A percentile compares a stretch with the other conserved stretches of the same genome.
These are phyloP conservation scores for Chaetoscypha palmicola DNA, from an alignment of 2,329 filamentous ascomycete genomes.

Conservation along the genomic window DNA sequence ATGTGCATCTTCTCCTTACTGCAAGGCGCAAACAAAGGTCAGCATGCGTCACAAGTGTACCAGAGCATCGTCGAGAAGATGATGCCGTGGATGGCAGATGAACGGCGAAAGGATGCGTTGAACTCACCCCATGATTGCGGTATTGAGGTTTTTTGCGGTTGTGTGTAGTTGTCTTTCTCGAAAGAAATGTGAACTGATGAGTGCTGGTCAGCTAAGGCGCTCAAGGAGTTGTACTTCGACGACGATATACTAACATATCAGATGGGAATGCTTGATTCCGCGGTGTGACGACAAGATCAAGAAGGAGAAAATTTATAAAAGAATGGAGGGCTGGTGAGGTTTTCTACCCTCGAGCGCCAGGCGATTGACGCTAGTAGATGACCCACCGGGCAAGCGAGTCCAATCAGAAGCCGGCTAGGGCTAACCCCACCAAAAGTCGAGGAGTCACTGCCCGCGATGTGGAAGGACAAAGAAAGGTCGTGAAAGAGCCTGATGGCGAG, in stretches of 20 bases:
- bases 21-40: constrained; percentile 25
- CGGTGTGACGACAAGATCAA: constrained; percentile 7
- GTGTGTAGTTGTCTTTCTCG: constrained; percentile 22
- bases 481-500: too few species aligned
- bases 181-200: constrained; percentile 23
- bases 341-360: background rate
- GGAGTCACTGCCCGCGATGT: too few species aligned
- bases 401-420: background rate
- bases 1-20: constrained; percentile 97
- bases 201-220: too few species aligned
- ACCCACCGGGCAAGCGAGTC: background rate
- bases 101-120: constrained; percentile 7
- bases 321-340: constrained; percentile 7
- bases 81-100: constrained; percentile 14
- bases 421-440: too few species aligned
- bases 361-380: background rate
- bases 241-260: too few species aligned
- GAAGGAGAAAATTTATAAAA: background rate
- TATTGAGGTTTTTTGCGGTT: constrained; percentile 22
- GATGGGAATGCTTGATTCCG: background rate
- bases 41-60: constrained; percentile 20
- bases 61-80: constrained; percentile 9
- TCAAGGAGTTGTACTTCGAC: too few species aligned
- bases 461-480: too few species aligned
- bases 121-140: constrained; percentile 32